Conservation (phyloP, 495 filamentous ascomycete genomes). For the Aspergillus conjunctus region DNA sequence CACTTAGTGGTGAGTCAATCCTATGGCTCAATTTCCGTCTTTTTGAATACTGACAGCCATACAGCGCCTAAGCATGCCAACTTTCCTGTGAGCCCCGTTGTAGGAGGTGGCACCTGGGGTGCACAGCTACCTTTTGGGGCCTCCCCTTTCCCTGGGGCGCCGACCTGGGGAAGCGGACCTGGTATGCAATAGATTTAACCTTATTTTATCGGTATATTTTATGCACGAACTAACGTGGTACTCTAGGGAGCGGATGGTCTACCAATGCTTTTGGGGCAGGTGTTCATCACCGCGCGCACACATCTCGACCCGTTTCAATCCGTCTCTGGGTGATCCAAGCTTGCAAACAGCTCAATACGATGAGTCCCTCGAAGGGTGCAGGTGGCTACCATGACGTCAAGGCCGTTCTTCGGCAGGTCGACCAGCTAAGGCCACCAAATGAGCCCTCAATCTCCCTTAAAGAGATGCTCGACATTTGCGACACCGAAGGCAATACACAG, state of each 20-base stretch:
- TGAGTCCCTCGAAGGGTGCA: constrained; percentile 34
- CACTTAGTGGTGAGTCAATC: constrained; percentile 44
- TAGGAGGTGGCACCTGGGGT: constrained; percentile 45
- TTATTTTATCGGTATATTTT: background rate
- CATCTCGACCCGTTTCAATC: constrained; percentile 56
- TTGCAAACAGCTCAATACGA: constrained; percentile 57
- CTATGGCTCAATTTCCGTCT: background rate
- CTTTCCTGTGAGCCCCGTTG: constrained; percentile 37
- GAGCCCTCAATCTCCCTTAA: constrained; percentile 63
- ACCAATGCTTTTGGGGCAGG: constrained; percentile 54
- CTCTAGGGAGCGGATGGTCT: constrained; percentile 50
- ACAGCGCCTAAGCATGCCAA: constrained; percentile 37
- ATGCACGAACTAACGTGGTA: background rate
- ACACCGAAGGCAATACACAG: constrained; percentile 81
- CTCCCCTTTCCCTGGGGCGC: constrained; percentile 41
- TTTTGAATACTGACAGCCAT: constrained; percentile 20
- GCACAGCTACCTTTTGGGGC: constrained; percentile 46
- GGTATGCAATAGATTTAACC: constrained; percentile 35
- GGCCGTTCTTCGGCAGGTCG: constrained; percentile 65
- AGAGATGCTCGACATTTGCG: constrained; percentile 86
- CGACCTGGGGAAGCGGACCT: constrained; percentile 46
- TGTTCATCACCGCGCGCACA: constrained; percentile 46
- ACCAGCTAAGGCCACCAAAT: constrained; percentile 54
- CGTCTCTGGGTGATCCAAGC: constrained; percentile 61
- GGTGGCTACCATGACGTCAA: constrained; percentile 67